These are phyloP conservation scores for Rhododendron molle DNA, from an alignment of 148 eudicot genomes.

Conservation along the genomic window DNA sequence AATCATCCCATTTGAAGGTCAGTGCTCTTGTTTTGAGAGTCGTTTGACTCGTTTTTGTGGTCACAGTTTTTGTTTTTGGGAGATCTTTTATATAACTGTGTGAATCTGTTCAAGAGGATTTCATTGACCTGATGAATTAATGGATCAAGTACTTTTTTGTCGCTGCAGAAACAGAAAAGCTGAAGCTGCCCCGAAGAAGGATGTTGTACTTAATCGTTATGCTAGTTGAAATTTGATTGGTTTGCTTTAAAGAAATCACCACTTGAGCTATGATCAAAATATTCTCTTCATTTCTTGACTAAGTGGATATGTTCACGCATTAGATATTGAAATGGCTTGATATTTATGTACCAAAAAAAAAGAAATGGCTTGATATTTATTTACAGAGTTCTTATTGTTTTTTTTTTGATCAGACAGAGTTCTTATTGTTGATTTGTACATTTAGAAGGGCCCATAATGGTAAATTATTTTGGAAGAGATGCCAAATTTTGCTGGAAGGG, in stretches of 20 bases:
- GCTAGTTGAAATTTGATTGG: background rate
- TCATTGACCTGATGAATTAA: background rate
- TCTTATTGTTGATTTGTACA: too few relatives aligned
- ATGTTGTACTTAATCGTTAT: background rate
- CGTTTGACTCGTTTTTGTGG: background rate
- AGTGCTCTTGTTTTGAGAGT: background rate
- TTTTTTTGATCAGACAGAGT: too few relatives aligned
- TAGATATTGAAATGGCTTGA: background rate
- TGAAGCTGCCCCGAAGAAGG: background rate
- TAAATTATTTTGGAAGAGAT: too few relatives aligned
- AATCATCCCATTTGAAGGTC: slow-evolving; percentile 10
- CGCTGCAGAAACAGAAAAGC: background rate
- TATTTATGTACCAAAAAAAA: background rate
- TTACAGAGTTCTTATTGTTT: too few relatives aligned
- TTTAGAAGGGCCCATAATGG: too few relatives aligned
- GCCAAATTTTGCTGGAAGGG: too few relatives aligned
- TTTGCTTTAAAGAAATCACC: background rate
- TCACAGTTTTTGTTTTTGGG: background rate
- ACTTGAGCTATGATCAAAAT: background rate
- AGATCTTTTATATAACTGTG: background rate
- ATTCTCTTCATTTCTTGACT: background rate
- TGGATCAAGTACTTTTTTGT: background rate
- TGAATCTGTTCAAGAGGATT: background rate
- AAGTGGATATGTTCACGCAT: background rate
- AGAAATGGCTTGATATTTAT: too few relatives aligned